Evolutionary conservation across 805 yeast species (phyloP).

Genomic region (Yarrowia yakushimensis): DNA sequence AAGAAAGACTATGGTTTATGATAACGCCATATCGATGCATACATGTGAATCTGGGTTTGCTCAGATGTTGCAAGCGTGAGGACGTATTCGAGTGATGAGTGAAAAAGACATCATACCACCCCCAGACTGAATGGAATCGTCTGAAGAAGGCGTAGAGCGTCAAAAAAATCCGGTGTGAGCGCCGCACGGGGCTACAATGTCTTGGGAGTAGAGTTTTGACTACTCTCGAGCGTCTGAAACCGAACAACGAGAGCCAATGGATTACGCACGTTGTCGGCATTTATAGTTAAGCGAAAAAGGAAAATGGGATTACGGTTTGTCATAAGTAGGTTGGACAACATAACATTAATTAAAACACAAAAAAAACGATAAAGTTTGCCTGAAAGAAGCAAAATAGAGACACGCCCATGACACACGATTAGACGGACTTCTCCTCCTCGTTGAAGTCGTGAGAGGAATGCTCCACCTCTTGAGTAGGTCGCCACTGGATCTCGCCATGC

Average conservation of each 20-base stretch:
- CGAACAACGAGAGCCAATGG: constrained; percentile 1
- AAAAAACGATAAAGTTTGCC: not conserved
- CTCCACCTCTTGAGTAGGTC: constrained; percentile 3
- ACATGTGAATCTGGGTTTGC: not conserved
- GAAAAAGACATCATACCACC: no score
- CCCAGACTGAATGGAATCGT: no score
- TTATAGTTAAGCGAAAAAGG: not conserved
- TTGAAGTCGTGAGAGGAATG: constrained; percentile 2
- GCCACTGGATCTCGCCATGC: constrained; percentile 57
- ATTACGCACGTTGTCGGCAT: not conserved
- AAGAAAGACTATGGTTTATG: constrained; percentile 4
- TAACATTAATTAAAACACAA: constrained; percentile 19
- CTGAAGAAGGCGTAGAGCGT: no score
- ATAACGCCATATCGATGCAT: constrained; percentile 20
- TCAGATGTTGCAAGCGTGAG: not conserved
- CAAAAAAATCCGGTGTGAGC: no score
- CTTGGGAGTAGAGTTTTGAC: no score
- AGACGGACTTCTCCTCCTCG: constrained; percentile 19
- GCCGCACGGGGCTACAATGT: constrained; percentile 13
- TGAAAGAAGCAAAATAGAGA: not conserved
- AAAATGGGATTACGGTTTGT: not conserved
- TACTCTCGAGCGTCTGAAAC: no score
- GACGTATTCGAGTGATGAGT: no score
- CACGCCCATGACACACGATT: not conserved
- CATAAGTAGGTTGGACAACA: constrained; percentile 10